Evolutionary conservation across 2,329 filamentous ascomycete genomes (phyloP).

Genomic region (Tolypocladium pustulatum): DNA sequence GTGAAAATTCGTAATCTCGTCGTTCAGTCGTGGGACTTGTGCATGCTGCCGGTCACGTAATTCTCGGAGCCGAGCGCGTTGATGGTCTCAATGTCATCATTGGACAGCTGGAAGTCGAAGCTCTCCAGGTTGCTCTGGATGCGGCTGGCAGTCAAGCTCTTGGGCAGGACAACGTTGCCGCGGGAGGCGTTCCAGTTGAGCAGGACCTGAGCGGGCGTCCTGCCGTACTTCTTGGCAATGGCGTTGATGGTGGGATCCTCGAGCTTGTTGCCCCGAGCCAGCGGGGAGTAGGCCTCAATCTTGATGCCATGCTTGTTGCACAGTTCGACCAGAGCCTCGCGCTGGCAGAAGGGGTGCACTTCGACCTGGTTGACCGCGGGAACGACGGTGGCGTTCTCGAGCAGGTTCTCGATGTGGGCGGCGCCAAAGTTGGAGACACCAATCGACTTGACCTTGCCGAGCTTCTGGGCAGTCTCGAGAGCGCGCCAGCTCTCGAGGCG

Average conservation of each 20-base stretch:
- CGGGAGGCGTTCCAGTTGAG: constrained; percentile 72
- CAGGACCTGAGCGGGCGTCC: constrained; percentile 63
- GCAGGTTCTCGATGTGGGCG: constrained; percentile 44
- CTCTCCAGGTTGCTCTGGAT: constrained; percentile 58
- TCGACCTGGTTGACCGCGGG: constrained; percentile 74
- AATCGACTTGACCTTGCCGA: constrained; percentile 56
- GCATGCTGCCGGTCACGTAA: constrained; percentile 51
- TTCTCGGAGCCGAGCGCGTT: constrained; percentile 56
- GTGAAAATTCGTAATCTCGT: neutral
- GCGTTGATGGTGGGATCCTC: constrained; percentile 50
- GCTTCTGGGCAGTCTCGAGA: constrained; percentile 52
- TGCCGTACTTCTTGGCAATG: constrained; percentile 58
- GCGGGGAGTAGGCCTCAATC: constrained; percentile 46
- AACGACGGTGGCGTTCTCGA: constrained; percentile 44
- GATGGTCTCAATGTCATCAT: constrained; percentile 50
- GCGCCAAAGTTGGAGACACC: constrained; percentile 74
- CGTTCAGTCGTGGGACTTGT: constrained; percentile 26
- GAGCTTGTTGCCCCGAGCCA: constrained; percentile 26
- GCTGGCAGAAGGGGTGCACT: constrained; percentile 64
- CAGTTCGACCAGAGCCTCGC: constrained; percentile 45
- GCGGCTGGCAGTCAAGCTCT: constrained; percentile 55
- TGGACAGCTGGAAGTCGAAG: constrained; percentile 49
- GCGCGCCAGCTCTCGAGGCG: constrained; percentile 67
- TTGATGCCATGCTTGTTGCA: constrained; percentile 46
- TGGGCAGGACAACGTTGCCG: constrained; percentile 63